Conservation (phyloP, 805 yeast genomes). For the Zygoascus flipseniorum region DNA sequence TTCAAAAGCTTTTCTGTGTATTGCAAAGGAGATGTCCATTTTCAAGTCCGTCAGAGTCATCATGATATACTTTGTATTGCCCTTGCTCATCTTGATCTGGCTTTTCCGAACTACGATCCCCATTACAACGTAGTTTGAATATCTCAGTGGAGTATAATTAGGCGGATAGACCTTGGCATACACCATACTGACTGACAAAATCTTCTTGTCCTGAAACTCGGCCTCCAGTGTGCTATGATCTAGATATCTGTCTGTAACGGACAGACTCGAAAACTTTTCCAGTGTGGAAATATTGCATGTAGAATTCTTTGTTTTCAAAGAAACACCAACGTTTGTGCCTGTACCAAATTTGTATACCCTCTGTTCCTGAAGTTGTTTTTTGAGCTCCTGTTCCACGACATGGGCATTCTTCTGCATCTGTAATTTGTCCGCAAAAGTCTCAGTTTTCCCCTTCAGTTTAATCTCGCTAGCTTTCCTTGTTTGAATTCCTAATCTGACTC, state of each 20-base stretch:
- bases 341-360: constrained; percentile 4
- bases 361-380: background rate
- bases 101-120: constrained; percentile 60
- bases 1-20: constrained; percentile 61
- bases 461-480: background rate
- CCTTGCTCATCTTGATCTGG: constrained; percentile 34
- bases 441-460: background rate
- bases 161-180: constrained; percentile 65
- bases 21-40: constrained; percentile 47
- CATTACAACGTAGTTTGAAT: constrained; percentile 70
- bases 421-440: constrained; percentile 10
- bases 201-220: constrained; percentile 41
- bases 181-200: constrained; percentile 49
- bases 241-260: constrained; percentile 41
- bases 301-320: background rate
- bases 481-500: background rate
- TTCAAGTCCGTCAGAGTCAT: constrained; percentile 59
- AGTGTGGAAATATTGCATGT: background rate
- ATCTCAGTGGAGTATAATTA: constrained; percentile 55
- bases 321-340: constrained; percentile 3
- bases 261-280: constrained; percentile 40
- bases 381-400: background rate
- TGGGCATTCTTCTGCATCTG: background rate
- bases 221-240: constrained; percentile 28
- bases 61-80: constrained; percentile 46